Conservation (phyloP, 805 yeast species). For the Candida argentea region DNA sequence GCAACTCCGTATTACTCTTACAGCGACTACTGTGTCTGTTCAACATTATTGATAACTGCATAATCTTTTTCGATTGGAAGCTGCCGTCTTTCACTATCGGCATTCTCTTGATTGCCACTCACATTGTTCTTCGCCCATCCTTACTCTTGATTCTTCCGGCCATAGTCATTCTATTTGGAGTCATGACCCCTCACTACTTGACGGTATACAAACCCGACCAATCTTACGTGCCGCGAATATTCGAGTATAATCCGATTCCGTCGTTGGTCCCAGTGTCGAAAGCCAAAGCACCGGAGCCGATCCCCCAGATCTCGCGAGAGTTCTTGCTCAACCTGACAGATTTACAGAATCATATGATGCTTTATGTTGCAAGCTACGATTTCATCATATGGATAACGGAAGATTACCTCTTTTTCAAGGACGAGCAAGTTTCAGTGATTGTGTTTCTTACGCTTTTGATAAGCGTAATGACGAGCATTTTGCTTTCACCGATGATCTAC, state of each 20-base stretch:
- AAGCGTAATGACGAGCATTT: conserved; percentile 4
- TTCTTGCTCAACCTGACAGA: conserved; percentile 73
- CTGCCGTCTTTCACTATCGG: conserved; percentile 55
- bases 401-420: conserved; percentile 53
- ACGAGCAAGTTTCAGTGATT: conserved; percentile 48
- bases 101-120: conserved; percentile 38
- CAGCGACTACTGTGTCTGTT: conserved; percentile 56
- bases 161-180: conserved; percentile 38
- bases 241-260: conserved; percentile 22
- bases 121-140: conserved; percentile 51
- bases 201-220: conserved; percentile 55
- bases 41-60: conserved; percentile 46
- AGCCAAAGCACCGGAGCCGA: conserved; percentile 53
- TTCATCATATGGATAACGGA: conserved; percentile 35
- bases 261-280: conserved; percentile 41
- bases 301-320: conserved; percentile 70
- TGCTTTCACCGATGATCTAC: no score
- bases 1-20: conserved; percentile 52
- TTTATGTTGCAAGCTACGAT: conserved; percentile 58
- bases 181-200: conserved; percentile 61
- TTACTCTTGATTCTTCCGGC: conserved; percentile 46
- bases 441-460: conserved; percentile 34
- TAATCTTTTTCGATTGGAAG: conserved; percentile 53
- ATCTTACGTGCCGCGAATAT: conserved; percentile 10
- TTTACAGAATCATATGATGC: conserved; percentile 68